Base-by-base conservation (phyloP, 306 rosid genomes). In the Cucumis melo region DNA sequence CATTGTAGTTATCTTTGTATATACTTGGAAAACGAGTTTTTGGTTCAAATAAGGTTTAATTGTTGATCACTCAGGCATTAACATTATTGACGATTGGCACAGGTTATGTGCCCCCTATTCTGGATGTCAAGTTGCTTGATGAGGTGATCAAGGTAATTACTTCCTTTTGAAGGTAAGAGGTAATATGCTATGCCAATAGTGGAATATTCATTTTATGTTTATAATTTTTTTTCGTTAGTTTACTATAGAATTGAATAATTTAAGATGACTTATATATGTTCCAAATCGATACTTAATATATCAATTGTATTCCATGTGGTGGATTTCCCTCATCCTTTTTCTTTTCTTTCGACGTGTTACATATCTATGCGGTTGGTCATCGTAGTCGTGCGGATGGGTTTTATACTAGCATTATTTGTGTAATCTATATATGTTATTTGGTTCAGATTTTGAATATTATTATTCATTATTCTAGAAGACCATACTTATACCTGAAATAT, bases 101-200 rank as follows among this genome's bases (percentile, higher is more conserved):
- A 93, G 98, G 98, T 80, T 88, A 84, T 83, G 76, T 90, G 73
- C 90, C 98, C 67, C 88, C 90, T 80, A 90, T 88, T 85, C 87
- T 93, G 86, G 97, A 91, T 78, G 84, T 90, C 78, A 84, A 90
- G 81, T 83, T 91, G 85, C 97, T 93, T 73, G 97, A 93, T 73
- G 98, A 93, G 84, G 94, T 93, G 70, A 84, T 93, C 83, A 93
- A 93, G 98, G 98, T 93, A 88, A 80, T 54, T 10, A 77, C 75
- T 46, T 67, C 75, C 54, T 58, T 7, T 61, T 34, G 14, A 46
- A 44, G 51, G 51, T 14, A 51, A 20, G 51, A 17, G 16, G 73
- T 23, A 68, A 68, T 68, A 44, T 46, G 8, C 53, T 66, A 41
- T 42, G 5, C 56, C 38, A 12, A 68, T 68, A 44, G 56, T 68